Evolutionary conservation across 2,329 filamentous ascomycete species (phyloP), one percentile per base, ranked within the genome.

Genomic region (Bimuria novae-zelandiae): DNA sequence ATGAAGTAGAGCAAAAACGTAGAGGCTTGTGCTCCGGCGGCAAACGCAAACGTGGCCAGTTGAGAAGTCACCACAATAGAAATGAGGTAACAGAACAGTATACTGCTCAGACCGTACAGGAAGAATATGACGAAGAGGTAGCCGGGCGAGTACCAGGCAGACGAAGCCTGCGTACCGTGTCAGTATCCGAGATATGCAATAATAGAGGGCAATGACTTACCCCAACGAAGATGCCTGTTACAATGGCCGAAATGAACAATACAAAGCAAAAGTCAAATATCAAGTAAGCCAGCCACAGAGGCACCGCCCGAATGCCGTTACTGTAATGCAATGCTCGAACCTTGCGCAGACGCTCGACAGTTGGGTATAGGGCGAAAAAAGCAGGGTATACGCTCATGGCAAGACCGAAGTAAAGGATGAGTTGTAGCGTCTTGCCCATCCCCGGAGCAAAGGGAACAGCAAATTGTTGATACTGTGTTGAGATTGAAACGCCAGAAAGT

Each of bases 291-390:
- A 90, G 74, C 92, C 93, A 97, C 1, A 97, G 78, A 0, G 92
- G 90, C 7, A 89, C 78, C 0, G 89, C 87, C 11, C 89, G 82
- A 23, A 96, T 91, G 41, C 92, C 92, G 67, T 96, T 97, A 49
- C 90, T 95, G 74, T 96, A 97, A 72, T 97, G 88, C 25, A 97
- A 78, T 14, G 89, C 89, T 46, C 92, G 84, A 21, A 97, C 90
- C 59, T 91, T 89, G 44, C 86, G 80, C 10, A 91, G 78, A 22
- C 91, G 83, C 72, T 97, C 92, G 23, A 89, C 79, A n/a, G 90
- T 96, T 0, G 91, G 90, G 67, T 97, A 97, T 4, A 97, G 78
- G 0, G 89, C 84, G 64, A 96, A 95, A 78, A 97, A 92, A 12
- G 88, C 90, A 0, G 92, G 91, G 63, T 89, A 94, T 1, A 87